Evolutionary conservation across 192 early-diverging fungal species (phyloP).

Genomic region (Mortierella claussenii): DNA sequence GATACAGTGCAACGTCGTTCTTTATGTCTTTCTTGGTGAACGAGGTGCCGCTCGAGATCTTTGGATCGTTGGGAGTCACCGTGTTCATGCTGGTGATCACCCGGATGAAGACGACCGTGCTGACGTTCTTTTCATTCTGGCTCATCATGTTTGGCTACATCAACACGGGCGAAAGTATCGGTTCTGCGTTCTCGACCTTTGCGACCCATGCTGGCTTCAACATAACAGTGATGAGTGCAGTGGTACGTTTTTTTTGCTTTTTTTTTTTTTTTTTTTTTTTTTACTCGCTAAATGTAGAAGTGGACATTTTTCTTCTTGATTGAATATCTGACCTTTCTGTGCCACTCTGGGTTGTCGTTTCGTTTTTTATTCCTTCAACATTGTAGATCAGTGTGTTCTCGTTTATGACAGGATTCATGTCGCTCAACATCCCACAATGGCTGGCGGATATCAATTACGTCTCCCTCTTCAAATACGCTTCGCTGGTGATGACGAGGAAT

Average conservation of each 20-base stretch:
- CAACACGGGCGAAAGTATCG: conserved; percentile 50
- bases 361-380: background rate
- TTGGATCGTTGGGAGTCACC: conserved; percentile 40
- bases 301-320: too few species aligned
- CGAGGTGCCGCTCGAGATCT: conserved; percentile 41
- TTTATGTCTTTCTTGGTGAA: conserved; percentile 48
- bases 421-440: conserved; percentile 34
- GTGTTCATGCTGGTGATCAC: conserved; percentile 46
- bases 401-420: conserved; percentile 55
- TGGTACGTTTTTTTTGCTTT: conserved; percentile 17
- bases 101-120: conserved; percentile 24
- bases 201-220: conserved; percentile 48
- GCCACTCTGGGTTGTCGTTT: too few species aligned
- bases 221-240: conserved; percentile 48
- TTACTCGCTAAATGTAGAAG: background rate
- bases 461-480: conserved; percentile 49
- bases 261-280: background rate
- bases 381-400: conserved; percentile 47
- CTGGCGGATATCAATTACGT: conserved; percentile 36
- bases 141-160: conserved; percentile 53
- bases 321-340: too few species aligned
- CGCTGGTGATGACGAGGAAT: conserved; percentile 31
- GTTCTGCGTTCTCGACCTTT: conserved; percentile 45
- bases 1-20: conserved; percentile 47
- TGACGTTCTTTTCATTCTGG: conserved; percentile 53